These are phyloP conservation scores for Debaryomyces udenii DNA, from an alignment of 1,139 yeast genomes.

Conservation along the genomic window DNA sequence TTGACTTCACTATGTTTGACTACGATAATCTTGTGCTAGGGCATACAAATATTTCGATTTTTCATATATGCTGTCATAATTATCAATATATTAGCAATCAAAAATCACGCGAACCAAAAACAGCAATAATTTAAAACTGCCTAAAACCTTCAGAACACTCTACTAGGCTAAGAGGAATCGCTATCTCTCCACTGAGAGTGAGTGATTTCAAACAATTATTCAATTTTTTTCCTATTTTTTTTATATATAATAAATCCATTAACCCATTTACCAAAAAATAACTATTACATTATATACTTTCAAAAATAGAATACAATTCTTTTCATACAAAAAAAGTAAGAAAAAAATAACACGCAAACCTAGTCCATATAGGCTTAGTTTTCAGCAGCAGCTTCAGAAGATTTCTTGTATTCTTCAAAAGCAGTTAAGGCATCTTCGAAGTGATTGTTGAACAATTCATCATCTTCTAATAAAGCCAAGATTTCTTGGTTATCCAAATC, in stretches of 20 bases:
- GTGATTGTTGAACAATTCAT: constrained; percentile 85
- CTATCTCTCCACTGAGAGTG: no score
- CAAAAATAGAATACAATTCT: constrained; percentile 23
- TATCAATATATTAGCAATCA: background rate
- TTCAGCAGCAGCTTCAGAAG: constrained; percentile 36
- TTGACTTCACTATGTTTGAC: background rate
- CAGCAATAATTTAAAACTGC: background rate
- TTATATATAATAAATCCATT: constrained; percentile 34
- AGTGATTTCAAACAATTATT: constrained; percentile 10
- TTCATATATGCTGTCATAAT: constrained; percentile 6
- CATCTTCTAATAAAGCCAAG: constrained; percentile 85
- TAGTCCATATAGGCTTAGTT: constrained; percentile 22
- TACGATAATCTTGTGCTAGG: background rate
- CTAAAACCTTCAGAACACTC: background rate
- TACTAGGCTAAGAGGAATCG: no score
- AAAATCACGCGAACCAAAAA: constrained; percentile 8
- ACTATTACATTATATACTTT: constrained; percentile 30
- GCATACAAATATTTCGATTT: background rate
- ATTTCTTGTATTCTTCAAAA: constrained; percentile 78
- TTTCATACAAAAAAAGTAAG: constrained; percentile 13
- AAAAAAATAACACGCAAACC: constrained; percentile 9
- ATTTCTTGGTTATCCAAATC: constrained; percentile 95
- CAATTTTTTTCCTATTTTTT: constrained; percentile 28
- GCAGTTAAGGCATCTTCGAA: constrained; percentile 95
- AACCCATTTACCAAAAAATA: constrained; percentile 32